Percentiles rank a stretch among this genome's conserved stretches.
Evolutionary conservation across 768 basidiomycete species (phyloP).

Genomic region (Mycena latifolia): DNA sequence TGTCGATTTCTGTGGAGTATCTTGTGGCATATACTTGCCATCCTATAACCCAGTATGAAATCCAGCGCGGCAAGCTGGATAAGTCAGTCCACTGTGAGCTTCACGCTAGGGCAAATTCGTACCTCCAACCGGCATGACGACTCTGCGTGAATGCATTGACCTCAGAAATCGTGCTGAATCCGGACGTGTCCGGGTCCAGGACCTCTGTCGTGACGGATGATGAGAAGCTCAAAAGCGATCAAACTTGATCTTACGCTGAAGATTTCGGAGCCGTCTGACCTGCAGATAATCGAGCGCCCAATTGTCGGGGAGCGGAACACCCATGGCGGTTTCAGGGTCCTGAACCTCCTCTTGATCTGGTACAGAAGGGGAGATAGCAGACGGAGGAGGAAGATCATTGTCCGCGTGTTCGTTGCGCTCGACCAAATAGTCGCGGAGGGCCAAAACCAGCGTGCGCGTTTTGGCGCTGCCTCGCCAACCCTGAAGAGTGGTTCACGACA

Average conservation of each 20-base stretch:
- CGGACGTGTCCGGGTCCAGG: conserved; percentile 24
- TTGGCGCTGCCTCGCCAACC: conserved; percentile 21
- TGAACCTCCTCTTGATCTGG: neutral
- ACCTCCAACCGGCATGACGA: no score
- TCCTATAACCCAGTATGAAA: no score
- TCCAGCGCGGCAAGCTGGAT: no score
- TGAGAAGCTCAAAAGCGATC: neutral
- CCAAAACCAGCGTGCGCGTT: conserved; percentile 21
- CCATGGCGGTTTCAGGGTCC: conserved; percentile 17
- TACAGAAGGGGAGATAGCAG: neutral
- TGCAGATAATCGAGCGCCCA: no score
- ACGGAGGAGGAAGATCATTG: neutral
- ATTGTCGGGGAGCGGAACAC: no score
- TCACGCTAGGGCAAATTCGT: no score
- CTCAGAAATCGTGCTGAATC: conserved; percentile 25
- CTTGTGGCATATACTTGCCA: no score
- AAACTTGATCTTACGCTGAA: conserved; percentile 18
- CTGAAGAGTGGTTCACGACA: no score
- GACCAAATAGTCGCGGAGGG: conserved; percentile 20
- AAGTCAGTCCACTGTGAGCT: no score
- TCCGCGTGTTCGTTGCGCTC: no score
- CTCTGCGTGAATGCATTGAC: no score
- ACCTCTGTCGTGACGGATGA: conserved; percentile 13
- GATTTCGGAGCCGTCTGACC: no score
- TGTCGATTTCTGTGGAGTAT: conserved; percentile 28